Evolutionary conservation across 2,329 filamentous ascomycete species (phyloP).

Genomic region (Aspergillus caelatus): DNA sequence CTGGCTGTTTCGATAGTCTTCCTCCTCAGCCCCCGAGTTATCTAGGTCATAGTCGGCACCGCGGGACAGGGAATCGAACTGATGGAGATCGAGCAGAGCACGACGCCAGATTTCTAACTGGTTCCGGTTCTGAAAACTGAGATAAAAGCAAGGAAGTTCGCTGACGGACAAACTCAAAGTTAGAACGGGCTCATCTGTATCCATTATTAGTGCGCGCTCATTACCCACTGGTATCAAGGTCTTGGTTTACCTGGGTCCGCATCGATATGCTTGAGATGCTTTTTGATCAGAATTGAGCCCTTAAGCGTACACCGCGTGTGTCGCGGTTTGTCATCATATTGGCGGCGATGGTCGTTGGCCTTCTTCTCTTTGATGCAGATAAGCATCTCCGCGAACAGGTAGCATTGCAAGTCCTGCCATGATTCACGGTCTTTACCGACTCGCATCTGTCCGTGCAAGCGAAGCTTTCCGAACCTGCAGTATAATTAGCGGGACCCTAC

Average conservation of each 20-base stretch:
- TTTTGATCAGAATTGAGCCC: constrained; percentile 97
- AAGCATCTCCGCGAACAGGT: constrained; percentile 96
- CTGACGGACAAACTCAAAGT: constrained; percentile 88
- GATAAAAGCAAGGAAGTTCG: constrained; percentile 91
- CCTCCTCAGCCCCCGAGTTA: constrained; percentile 81
- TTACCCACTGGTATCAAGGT: neutral
- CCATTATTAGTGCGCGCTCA: neutral
- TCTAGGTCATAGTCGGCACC: constrained; percentile 80
- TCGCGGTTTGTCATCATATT: constrained; percentile 71
- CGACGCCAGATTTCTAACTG: constrained; percentile 91
- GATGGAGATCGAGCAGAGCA: constrained; percentile 80
- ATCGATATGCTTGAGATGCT: constrained; percentile 92
- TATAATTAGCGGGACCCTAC: constrained; percentile 4
- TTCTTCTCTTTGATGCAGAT: constrained; percentile 99
- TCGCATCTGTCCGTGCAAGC: constrained; percentile 83
- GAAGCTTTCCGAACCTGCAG: constrained; percentile 81
- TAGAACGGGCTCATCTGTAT: constrained; percentile 74
- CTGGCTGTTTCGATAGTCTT: constrained; percentile 69
- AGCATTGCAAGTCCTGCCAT: constrained; percentile 98
- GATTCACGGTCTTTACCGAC: constrained; percentile 95
- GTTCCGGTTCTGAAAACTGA: constrained; percentile 76
- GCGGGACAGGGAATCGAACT: constrained; percentile 62
- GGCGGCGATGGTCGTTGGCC: constrained; percentile 47
- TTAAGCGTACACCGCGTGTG: constrained; percentile 83
- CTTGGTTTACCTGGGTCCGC: constrained; percentile 48